Base-by-base conservation (phyloP, 1,284 basidiomycete species). In the Fereydounia khargensis region DNA sequence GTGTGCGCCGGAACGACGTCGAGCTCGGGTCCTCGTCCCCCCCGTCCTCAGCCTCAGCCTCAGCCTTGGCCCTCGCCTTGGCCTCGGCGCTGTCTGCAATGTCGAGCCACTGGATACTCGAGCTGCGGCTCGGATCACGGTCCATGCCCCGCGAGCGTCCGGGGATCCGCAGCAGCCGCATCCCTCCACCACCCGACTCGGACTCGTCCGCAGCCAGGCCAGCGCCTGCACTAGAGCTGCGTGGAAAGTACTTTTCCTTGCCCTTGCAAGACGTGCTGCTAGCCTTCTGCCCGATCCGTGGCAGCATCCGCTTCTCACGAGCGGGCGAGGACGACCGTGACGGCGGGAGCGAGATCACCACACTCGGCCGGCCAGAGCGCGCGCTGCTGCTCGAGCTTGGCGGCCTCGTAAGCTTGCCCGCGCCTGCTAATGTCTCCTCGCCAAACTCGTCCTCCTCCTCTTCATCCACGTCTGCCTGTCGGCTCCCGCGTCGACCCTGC, bases 81-180 rank as follows among this genome's bases (percentile, higher is more conserved):
- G n/a, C 53, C 32, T 62, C 46, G 1, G 43, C 38, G 6, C 25
- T 13, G 24, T 51, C 50, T 25, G 58, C 52, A 27, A 65, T 55
- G 27, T 65, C 62, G 16, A 62, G 47, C 62, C 62, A 65, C 35
- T 65, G 62, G 3, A 65, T 53, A 2, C 53, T 57, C 3, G 48
- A 53, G 7, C 34, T 35, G 6, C 42, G 38, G 30, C 17, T 39
- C 20, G 46, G 43, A 16, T 21, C 34, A n/a, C 24, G 20, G 7
- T 34, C 41, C 39, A 4, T 20, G 22, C 10, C 48, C 42, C 8
- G 37, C 14, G n/a, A 39, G 32, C 7, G 40, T 39, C 4, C 37
- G 42, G 8, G 24, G 19, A 3, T 55, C 46, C n/a, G 46, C 39
- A 7, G 14, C 24, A 4, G 38, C 34, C 3, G 45, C 31, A 45